A percentile compares a stretch with the other conserved stretches of the same genome.
Conservation (phyloP, 2,329 filamentous ascomycete genomes). For the Aspergillus sp. region DNA sequence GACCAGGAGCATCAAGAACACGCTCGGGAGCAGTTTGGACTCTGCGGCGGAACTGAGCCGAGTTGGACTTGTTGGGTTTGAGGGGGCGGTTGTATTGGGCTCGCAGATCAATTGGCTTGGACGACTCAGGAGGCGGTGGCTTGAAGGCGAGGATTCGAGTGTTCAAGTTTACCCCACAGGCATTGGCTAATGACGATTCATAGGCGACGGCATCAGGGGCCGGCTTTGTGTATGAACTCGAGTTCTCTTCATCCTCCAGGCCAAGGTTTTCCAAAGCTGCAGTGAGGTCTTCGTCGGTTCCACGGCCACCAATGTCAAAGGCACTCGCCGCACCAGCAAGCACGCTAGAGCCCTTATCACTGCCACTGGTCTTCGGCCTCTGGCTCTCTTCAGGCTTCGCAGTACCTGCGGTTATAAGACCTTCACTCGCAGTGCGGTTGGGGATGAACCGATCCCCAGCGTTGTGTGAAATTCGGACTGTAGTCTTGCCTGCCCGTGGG, state of each 20-base stretch:
- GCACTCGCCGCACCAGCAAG: constrained; percentile 72
- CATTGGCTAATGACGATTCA: constrained; percentile 84
- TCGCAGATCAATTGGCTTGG: constrained; percentile 94
- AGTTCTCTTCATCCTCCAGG: constrained; percentile 70
- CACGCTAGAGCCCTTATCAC: constrained; percentile 69
- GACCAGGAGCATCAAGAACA: constrained; percentile 90
- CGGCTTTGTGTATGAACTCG: constrained; percentile 68
- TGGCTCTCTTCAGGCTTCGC: constrained; percentile 81
- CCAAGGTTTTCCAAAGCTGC: constrained; percentile 77
- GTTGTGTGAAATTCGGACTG: constrained; percentile 66
- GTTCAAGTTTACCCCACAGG: constrained; percentile 89
- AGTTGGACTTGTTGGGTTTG: constrained; percentile 69
- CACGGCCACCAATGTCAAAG: constrained; percentile 62
- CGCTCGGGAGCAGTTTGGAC: constrained; percentile 94
- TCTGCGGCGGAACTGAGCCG: constrained; percentile 85
- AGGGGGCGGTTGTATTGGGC: constrained; percentile 97
- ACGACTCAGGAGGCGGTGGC: constrained; percentile 95
- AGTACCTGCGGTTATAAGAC: constrained; percentile 75
- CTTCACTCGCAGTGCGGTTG: constrained; percentile 86
- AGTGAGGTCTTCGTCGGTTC: constrained; percentile 70
- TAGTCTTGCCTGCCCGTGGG: constrained; percentile 66
- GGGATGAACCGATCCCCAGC: constrained; percentile 92
- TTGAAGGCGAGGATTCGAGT: constrained; percentile 98
- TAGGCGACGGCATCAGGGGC: constrained; percentile 88
- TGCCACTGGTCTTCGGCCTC: constrained; percentile 69